Conservation (phyloP, 805 yeast genomes). For the Lipomyces mesembrius region DNA sequence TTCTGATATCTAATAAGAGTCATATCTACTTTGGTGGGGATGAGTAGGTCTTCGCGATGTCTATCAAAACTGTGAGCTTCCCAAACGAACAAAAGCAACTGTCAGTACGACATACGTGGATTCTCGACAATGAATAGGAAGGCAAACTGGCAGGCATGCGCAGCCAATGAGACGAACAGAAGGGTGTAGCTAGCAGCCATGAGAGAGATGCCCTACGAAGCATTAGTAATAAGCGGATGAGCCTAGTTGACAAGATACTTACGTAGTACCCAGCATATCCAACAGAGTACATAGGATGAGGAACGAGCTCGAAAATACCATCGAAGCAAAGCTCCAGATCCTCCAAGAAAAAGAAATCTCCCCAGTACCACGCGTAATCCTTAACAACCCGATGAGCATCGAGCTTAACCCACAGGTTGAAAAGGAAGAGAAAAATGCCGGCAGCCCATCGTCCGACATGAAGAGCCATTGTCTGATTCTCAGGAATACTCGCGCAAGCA, state of each 20-base stretch:
- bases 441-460: conserved; percentile 57
- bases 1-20: neutral
- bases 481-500: conserved; percentile 46
- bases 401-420: conserved; percentile 82
- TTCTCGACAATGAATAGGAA: conserved; percentile 77
- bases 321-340: conserved; percentile 74
- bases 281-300: conserved; percentile 91
- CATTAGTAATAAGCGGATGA: neutral
- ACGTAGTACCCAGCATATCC: conserved; percentile 82
- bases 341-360: conserved; percentile 84
- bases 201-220: conserved; percentile 63
- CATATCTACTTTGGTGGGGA: conserved; percentile 37
- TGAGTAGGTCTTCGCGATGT: conserved; percentile 62
- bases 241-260: too few relatives aligned
- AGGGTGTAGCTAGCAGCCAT: conserved; percentile 75
- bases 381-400: conserved; percentile 88
- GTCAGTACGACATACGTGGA: conserved; percentile 62
- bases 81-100: neutral
- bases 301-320: conserved; percentile 87
- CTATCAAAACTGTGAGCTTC: conserved; percentile 1
- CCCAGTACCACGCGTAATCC: conserved; percentile 96
- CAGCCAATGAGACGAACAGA: conserved; percentile 68
- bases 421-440: conserved; percentile 66
- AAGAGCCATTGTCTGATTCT: conserved; percentile 53
- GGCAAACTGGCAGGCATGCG: conserved; percentile 76